Base-by-base conservation (phyloP, 164 flowering plant species). In the Berberis vulgaris region DNA sequence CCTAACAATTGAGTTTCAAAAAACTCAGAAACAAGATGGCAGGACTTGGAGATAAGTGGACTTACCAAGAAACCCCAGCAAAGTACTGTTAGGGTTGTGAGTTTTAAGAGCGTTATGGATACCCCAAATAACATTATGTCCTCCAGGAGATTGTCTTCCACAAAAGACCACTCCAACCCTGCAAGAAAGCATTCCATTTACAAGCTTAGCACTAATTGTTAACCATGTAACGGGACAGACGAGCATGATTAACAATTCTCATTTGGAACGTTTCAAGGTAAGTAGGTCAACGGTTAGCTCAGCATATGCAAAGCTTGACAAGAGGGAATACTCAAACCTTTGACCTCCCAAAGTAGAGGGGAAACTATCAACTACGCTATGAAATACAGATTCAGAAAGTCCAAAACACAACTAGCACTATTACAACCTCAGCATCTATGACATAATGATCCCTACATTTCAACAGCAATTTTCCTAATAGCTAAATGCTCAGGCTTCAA, bases 131-230 rank as follows among this genome's bases (percentile, higher is more conserved):
- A 94, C 97, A 82, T 94, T 94, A 69, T 94, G 99, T 59, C 99
- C 99, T 74, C 99, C 99, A 45, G 99, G 99, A 73, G 99, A 91
- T 67, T 94, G 99, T 71, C 99, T 84, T 26, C 99, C 99, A 67
- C 94, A 87, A 67, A 91, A 91, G 61, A 94, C 96, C 26, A 89
- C 46, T 67, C 99, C 99, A 49, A 94, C 99, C 83, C 99, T 94
- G 79, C 49, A 47, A 59, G 45, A 52, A 64, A 53, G 10, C 47
- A 55, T 12, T 46, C n/a, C 1, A 49, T 38, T 8, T 39, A 42
- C 38, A 43, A 68, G 47, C 41, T 43, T 0, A 7, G 5, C 4
- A 57, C 47, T 41, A 56, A 47, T 49, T 57, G 6, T 6, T 46
- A 40, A 46, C 6, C 57, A 38, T 26, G 3, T 52, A 52, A 1